Conservation (phyloP, 75 land plant species). For the Cunninghamia lanceolata region DNA sequence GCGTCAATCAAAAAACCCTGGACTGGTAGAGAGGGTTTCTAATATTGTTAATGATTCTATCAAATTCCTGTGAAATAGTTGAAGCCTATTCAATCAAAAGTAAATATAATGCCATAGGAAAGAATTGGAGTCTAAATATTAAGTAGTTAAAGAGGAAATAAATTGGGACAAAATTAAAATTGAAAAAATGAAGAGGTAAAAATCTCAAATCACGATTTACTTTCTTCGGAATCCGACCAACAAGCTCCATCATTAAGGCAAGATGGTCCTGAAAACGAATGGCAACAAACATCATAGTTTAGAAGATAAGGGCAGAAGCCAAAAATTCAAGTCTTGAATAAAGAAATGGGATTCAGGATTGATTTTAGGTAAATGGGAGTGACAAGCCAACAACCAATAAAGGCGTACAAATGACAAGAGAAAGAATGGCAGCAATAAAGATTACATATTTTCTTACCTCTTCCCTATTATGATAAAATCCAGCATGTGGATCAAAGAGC, state of each 20-base stretch:
- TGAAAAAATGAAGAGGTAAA: neutral
- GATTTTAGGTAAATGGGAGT: neutral
- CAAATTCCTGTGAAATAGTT: neutral
- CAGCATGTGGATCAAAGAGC: constrained; percentile 73
- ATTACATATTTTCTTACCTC: constrained; percentile 44
- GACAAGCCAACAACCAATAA: neutral
- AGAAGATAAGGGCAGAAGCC: neutral
- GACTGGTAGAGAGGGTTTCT: neutral
- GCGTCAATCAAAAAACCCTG: neutral
- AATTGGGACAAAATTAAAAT: neutral
- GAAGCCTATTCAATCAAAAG: neutral
- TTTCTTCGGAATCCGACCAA: constrained; percentile 82
- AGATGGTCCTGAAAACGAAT: constrained; percentile 72
- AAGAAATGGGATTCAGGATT: neutral
- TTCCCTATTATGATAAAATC: constrained; percentile 63
- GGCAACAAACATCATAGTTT: neutral
- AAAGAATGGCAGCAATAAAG: neutral
- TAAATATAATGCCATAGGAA: neutral
- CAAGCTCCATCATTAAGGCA: constrained; percentile 86
- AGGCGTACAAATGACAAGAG: neutral
- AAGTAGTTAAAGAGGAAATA: neutral
- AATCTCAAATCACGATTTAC: constrained; percentile 24
- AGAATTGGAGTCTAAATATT: neutral
- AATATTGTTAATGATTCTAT: neutral
- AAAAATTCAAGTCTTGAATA: neutral